Base-by-base conservation (phyloP, 2,329 filamentous ascomycete genomes). In the Fusarium transvaalense region DNA sequence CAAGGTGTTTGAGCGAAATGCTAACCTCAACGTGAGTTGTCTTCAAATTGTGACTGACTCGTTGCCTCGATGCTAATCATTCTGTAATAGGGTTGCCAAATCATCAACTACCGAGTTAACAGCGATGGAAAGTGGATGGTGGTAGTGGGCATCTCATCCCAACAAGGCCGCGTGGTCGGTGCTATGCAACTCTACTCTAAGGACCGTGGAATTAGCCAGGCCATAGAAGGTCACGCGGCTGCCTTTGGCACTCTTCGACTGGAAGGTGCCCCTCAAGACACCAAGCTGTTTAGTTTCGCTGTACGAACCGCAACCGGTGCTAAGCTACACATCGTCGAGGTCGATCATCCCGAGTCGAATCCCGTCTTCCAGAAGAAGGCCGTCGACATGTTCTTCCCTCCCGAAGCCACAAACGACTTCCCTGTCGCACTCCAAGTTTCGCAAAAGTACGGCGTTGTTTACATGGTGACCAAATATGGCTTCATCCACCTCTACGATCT, bases 401-500 rank as follows among this genome's bases (percentile, higher is more conserved):
- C 93, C 46, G 96, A 99, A 82, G 96, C 96, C 13, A 91, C 91
- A 68, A 97, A 96, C 79, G 96, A 99, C 79, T 99, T 99, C 84
- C 96, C 97, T 3, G 96, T 99, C 57, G 94, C 95, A 19, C 96
- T 99, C 83, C 97, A 99, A 82, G 91, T 99, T 46, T 98, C 96
- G 5, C 90, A 93, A 76, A 97, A 96, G 82, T 99, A 99, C 81
- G 95, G 94, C 76, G 90, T 99, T 77, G 91, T 99, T 76, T 97
- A 97, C 82, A 89, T 99, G 76, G 93, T 99, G 67, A 99, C 96
- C 59, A 99, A 99, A 81, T 99, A 97, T 76, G 96, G 96, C 54
- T 99, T 98, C 82, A 98, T 99, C 75, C 96, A 99, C 82, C 88
- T 99, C 25, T 98, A 99, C 82, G 97, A 99, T 77, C 89, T 99